Percentiles rank a stretch among this genome's conserved stretches.
These are phyloP conservation scores for Bifiguratus adelaidae DNA, from an alignment of 192 early-diverging fungal species.

Conservation along the genomic window DNA sequence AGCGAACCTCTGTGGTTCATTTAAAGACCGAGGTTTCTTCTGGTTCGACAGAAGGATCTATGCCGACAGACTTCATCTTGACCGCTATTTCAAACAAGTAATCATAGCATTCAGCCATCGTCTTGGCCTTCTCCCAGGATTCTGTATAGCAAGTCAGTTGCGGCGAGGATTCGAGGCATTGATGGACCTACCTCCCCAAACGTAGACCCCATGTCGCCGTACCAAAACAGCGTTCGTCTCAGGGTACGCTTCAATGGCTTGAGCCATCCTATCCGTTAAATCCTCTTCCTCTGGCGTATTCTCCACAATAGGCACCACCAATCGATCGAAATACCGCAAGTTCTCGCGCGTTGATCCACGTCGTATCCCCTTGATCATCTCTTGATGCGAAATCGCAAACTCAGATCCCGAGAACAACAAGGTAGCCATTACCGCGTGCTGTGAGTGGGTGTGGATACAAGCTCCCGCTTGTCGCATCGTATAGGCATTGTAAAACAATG, in stretches of 20 bases:
- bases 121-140: slow-evolving; percentile 95
- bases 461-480: slow-evolving; percentile 73
- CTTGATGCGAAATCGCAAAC: slow-evolving; percentile 90
- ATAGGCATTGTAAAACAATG: slow-evolving; percentile 91
- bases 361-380: slow-evolving; percentile 98
- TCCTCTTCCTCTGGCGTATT: slow-evolving; percentile 93
- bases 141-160: slow-evolving; percentile 19
- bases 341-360: slow-evolving; percentile 53
- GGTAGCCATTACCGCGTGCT: slow-evolving; percentile 90
- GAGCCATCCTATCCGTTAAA: slow-evolving; percentile 75
- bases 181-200: slow-evolving; percentile 73
- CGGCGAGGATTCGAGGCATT: not conserved
- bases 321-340: slow-evolving; percentile 67
- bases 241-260: slow-evolving; percentile 81
- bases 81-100: slow-evolving; percentile 97
- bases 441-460: slow-evolving; percentile 96
- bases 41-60: slow-evolving; percentile 49
- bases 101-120: slow-evolving; percentile 97
- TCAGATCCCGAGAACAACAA: slow-evolving; percentile 61
- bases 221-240: slow-evolving; percentile 93
- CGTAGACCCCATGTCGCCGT: slow-evolving; percentile 91
- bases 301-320: slow-evolving; percentile 91
- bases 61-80: slow-evolving; percentile 77
- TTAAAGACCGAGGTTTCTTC: slow-evolving; percentile 1
- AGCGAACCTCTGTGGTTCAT: not conserved